Base-by-base conservation (phyloP, 73 alveolate genomes). In the Paraurostyla sp. region DNA sequence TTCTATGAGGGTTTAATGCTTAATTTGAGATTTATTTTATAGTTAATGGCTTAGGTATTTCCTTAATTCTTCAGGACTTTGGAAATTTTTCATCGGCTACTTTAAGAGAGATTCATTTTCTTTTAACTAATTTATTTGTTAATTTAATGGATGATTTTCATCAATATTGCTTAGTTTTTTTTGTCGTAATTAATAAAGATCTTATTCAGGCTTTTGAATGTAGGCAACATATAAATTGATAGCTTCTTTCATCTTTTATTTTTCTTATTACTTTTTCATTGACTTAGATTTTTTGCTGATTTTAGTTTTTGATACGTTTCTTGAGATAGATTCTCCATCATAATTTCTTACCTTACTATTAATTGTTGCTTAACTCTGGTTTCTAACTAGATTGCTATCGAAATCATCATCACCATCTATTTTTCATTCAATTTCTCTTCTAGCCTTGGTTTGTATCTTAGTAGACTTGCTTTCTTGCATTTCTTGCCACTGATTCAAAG, bases 231-330 rank as follows among this genome's bases (percentile, higher is more conserved):
- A 65, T 58, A 65, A 15, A 65, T 38, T 22, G 46, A 65, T 65
- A 32, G 58, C 82, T 33, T 65, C 82, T 22, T 65, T 65, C 82
- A 65, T 65, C 41, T 58, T 11, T 4, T 65, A 56, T 65, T 38
- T 65, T 40, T 65, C 82, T 2, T 1, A 20, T 54, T 54, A n/a
- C 4, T 33, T 65, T 65, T 65, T 32, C n/a, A n/a, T n/a, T n/a
- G n/a, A n/a, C n/a, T n/a, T n/a, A n/a, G n/a, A n/a, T n/a, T n/a
- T n/a, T n/a, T n/a, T n/a, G n/a, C n/a, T n/a, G n/a, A n/a, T n/a
- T n/a, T n/a, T n/a, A n/a, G n/a, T n/a, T n/a, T n/a, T n/a, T n/a
- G n/a, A n/a, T n/a, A n/a, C n/a, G n/a, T n/a, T n/a, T n/a, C n/a
- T n/a, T n/a, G n/a, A n/a, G n/a, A n/a, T n/a, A n/a, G n/a, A n/a